These are phyloP conservation scores for Metschnikowia cerradonensis DNA, from an alignment of 805 yeast species.

Conservation along the genomic window DNA sequence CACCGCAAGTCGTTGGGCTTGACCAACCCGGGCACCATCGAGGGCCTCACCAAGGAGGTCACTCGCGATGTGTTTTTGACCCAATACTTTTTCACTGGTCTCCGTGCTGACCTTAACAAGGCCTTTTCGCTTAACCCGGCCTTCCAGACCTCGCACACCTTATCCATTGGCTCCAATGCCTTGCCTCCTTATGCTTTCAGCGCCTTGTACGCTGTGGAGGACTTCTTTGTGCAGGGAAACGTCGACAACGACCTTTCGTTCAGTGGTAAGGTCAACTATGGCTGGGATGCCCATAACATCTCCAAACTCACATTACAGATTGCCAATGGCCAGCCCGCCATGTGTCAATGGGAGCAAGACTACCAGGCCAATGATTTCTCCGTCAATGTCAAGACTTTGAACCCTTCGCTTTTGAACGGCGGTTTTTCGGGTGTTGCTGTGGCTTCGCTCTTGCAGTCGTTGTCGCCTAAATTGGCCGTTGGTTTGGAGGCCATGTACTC, in stretches of 20 bases:
- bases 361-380: slow-evolving; percentile 86
- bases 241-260: slow-evolving; percentile 81
- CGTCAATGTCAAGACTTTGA: slow-evolving; percentile 82
- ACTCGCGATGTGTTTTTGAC: slow-evolving; percentile 86
- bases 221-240: slow-evolving; percentile 84
- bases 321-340: slow-evolving; percentile 83
- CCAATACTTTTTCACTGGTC: slow-evolving; percentile 89
- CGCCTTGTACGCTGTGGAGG: slow-evolving; percentile 84
- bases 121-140: slow-evolving; percentile 88
- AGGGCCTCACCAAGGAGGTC: slow-evolving; percentile 89
- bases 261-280: slow-evolving; percentile 86
- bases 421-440: slow-evolving; percentile 88
- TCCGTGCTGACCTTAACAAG: slow-evolving; percentile 94
- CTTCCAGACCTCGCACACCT: slow-evolving; percentile 94
- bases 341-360: slow-evolving; percentile 96
- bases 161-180: slow-evolving; percentile 79
- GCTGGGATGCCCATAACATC: slow-evolving; percentile 76
- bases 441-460: slow-evolving; percentile 84
- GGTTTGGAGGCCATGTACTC: slow-evolving; percentile 94
- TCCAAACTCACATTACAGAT: slow-evolving; percentile 86
- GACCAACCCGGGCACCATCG: slow-evolving; percentile 91
- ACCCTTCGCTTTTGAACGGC: slow-evolving; percentile 76
- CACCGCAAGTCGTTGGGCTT: slow-evolving; percentile 82
- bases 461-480: slow-evolving; percentile 76
- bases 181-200: slow-evolving; percentile 89